These are phyloP conservation scores for Hortaea sp. DNA, from an alignment of 2,329 filamentous ascomycete species.

Conservation along the genomic window DNA sequence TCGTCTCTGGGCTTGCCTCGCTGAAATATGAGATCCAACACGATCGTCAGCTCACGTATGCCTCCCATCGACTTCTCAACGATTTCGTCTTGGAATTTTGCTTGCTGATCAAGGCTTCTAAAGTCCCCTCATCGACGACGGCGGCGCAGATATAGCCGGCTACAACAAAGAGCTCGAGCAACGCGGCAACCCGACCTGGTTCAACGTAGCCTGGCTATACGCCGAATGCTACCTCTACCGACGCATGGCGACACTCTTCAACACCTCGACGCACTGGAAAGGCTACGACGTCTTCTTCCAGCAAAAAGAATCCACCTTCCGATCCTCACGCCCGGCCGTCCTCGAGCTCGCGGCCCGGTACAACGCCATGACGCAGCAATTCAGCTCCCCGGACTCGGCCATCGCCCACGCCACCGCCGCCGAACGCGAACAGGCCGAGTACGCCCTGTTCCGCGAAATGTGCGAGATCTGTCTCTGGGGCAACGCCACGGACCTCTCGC, in stretches of 20 bases:
- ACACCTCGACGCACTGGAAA: conserved; percentile 71
- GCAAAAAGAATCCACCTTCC: conserved; percentile 87
- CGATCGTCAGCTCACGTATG: conserved; percentile 52
- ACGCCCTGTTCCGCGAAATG: conserved; percentile 79
- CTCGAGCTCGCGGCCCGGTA: conserved; percentile 74
- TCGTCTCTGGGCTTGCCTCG: conserved; percentile 66
- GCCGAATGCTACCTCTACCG: conserved; percentile 90
- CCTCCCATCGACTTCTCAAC: background rate
- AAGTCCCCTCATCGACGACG: conserved; percentile 68
- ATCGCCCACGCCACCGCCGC: conserved; percentile 36
- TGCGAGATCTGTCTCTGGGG: conserved; percentile 96
- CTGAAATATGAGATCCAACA: conserved; percentile 96
- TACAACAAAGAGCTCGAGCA: conserved; percentile 82
- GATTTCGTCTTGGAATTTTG: too few relatives aligned
- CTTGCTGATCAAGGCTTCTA: background rate
- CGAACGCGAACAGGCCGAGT: conserved; percentile 57
- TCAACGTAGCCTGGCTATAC: conserved; percentile 78
- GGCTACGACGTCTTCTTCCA: conserved; percentile 78
- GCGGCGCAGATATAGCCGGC: conserved; percentile 59
- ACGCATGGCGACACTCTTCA: conserved; percentile 72
- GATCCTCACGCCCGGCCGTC: conserved; percentile 78
- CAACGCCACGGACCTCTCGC: conserved; percentile 87
- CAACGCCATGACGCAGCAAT: conserved; percentile 58
- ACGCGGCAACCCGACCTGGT: conserved; percentile 68
- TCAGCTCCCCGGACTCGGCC: conserved; percentile 32